Evolutionary conservation across 2,329 filamentous ascomycete genomes (phyloP), one percentile per base, ranked within the genome.

Genomic region (Penicillium sp.): DNA sequence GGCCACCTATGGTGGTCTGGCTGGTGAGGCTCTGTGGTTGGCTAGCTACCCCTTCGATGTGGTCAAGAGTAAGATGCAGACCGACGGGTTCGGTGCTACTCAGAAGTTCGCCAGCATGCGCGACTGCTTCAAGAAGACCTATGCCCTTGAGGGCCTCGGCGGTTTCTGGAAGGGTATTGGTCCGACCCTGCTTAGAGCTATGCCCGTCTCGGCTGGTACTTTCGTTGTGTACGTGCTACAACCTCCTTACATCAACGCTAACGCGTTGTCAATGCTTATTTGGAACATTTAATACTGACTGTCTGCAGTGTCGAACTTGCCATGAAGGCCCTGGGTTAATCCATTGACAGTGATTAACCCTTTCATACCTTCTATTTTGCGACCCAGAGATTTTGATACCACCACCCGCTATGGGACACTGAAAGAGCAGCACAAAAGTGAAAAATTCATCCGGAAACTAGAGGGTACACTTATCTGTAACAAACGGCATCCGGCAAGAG

Each of bases 61-160:
- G 31, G 80, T 99, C 79, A 99, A 99, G 90, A 96, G 92, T 79
- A 98, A 96, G 86, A 97, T 98, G 94, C 95, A 99, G 85, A 96
- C 90, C 59, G 95, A 99, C 79, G 93, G 91, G 0, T 95, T 97
- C 73, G 92, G 91, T 2, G 76, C 73, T 4, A 79, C 84, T 63
- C 87, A 88, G 81, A 84, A 84, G 73, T 99, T 90, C 79, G 86
- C 81, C 75, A 88, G 82, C 57, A 97, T 97, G 94, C 85, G 89
- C 54, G 90, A 96, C 78, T 96, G 91, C 80, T 96, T 98, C 77
- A 84, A 82, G 60, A 87, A 96, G 82, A 96, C 90, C 1, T 96
- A 85, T 81, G 84, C 84, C 61, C 82, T 79, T 5, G 92, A 96
- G 78, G 95, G 95, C 0, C 71, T 87, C 68, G 80, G 86, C 43